phyloP scores from a whole-genome alignment of 805 yeast species.

The Tetrapisispora nanseiensis region DNA sequence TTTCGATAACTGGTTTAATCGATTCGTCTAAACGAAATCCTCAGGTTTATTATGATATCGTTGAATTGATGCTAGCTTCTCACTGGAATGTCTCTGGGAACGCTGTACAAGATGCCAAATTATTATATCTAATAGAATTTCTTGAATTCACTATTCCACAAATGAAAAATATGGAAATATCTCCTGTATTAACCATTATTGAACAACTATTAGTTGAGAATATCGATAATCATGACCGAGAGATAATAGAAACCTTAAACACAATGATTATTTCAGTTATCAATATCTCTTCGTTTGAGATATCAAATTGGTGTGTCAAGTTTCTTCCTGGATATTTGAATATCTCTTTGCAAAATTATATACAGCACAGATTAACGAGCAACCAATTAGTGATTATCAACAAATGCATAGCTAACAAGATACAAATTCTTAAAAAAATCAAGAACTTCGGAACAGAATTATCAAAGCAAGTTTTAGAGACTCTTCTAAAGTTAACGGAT shows the following conservation, averaged over 20 bases:
- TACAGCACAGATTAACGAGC: conserved; percentile 8
- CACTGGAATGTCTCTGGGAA: conserved; percentile 10
- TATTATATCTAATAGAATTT: conserved; percentile 17
- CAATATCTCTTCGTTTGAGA: neutral
- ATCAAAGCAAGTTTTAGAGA: neutral
- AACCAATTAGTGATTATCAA: conserved; percentile 16
- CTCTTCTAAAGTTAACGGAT: neutral
- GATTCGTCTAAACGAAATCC: neutral
- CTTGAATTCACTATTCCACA: conserved; percentile 14
- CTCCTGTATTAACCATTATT: conserved; percentile 6
- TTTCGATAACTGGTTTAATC: conserved; percentile 9
- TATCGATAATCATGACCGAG: conserved; percentile 5
- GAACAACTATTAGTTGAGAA: conserved; percentile 9
- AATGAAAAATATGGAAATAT: neutral
- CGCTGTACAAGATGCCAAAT: conserved; percentile 13
- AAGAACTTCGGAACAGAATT: conserved; percentile 7
- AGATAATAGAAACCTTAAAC: conserved; percentile 20
- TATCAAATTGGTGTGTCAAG: conserved; percentile 13
- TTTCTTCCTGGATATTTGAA: conserved; percentile 10
- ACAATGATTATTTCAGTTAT: conserved; percentile 12
- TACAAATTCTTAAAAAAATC: neutral
- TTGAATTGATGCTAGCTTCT: conserved; percentile 11
- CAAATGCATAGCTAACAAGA: conserved; percentile 9
- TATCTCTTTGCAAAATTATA: conserved; percentile 12
- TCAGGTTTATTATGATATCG: conserved; percentile 3